A percentile compares a stretch with the other conserved stretches of the same genome.
Conservation (phyloP, 208 protist genomes). For the Leishmania mexicana region DNA sequence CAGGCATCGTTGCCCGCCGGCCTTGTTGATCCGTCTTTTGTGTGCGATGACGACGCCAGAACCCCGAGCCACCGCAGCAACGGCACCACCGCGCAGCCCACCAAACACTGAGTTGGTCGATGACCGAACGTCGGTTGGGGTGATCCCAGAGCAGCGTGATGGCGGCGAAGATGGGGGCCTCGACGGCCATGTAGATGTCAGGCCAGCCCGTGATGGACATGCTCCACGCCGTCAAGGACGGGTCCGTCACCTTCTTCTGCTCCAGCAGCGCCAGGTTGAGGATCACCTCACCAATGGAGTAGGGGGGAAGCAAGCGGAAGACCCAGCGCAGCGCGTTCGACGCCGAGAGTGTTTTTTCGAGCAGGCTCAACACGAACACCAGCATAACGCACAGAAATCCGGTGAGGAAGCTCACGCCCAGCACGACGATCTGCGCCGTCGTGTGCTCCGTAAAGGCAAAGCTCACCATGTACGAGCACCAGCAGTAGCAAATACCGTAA, state of each 20-base stretch:
- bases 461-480: constrained; percentile 49
- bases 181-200: constrained; percentile 54
- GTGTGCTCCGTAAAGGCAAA: constrained; percentile 66
- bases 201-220: constrained; percentile 37
- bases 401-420: constrained; percentile 58
- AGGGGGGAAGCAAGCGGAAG: constrained; percentile 58
- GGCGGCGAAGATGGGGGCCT: constrained; percentile 44
- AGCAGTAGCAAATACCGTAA: constrained; percentile 49
- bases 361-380: constrained; percentile 48
- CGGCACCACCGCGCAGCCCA: constrained; percentile 5
- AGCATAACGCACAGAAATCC: constrained; percentile 66
- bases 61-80: neutral
- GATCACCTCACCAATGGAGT: constrained; percentile 64
- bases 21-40: neutral
- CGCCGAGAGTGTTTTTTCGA: constrained; percentile 32
- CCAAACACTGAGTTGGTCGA: constrained; percentile 3
- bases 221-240: constrained; percentile 30
- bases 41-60: neutral
- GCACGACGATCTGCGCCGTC: constrained; percentile 50
- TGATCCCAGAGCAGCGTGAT: constrained; percentile 54
- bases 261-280: constrained; percentile 51
- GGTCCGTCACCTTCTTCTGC: constrained; percentile 15
- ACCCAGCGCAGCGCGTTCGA: constrained; percentile 46
- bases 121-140: constrained; percentile 33
- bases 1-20: neutral